Conservation (phyloP, 2,329 filamentous ascomycete species). For the Colletotrichum nymphaeae region DNA sequence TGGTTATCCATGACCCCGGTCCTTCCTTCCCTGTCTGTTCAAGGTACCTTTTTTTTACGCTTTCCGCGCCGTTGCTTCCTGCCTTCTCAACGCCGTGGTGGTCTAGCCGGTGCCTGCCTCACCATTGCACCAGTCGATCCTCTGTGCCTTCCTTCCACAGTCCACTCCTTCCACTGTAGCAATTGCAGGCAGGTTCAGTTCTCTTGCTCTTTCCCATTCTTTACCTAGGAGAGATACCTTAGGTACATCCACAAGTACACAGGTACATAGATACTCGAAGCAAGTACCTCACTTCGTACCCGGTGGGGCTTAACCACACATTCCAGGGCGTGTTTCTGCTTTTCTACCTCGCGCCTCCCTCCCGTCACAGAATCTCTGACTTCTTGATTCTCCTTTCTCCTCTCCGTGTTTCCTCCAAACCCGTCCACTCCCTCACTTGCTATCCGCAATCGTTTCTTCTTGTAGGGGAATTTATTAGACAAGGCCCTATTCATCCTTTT, state of each 20-base stretch:
- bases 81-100: neutral
- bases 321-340: constrained; percentile 35
- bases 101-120: neutral
- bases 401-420: constrained; percentile 31
- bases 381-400: constrained; percentile 17
- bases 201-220: neutral
- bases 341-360: constrained; percentile 32
- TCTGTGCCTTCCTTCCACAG: neutral
- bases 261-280: neutral
- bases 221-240: too few relatives aligned
- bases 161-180: neutral
- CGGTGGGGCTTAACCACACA: neutral
- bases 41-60: neutral
- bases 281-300: neutral
- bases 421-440: constrained; percentile 32
- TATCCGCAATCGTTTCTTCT: constrained; percentile 29
- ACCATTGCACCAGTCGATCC: neutral
- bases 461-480: constrained; percentile 14
- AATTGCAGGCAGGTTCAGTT: neutral
- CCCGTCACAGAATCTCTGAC: neutral
- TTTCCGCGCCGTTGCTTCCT: neutral
- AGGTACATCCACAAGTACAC: neutral
- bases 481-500: neutral
- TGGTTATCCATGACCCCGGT: neutral
- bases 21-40: neutral